phyloP scores from a whole-genome alignment of 768 basidiomycete genomes.

The Lentinula boryana region DNA sequence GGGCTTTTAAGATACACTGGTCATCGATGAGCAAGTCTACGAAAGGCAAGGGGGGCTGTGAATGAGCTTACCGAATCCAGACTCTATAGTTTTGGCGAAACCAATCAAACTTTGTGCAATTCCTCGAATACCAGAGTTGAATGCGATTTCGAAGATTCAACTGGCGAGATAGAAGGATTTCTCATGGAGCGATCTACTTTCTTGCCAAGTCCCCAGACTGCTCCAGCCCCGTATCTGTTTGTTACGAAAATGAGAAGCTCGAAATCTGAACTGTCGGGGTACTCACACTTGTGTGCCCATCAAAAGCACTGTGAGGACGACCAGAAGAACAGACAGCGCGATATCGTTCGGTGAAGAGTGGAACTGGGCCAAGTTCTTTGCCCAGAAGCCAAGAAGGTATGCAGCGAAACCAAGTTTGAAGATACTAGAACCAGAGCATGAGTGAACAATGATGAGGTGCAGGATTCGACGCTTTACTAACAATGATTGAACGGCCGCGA shows the following conservation, averaged over 20 bases:
- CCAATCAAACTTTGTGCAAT: background rate
- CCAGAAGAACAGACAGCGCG: background rate
- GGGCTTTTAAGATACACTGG: background rate
- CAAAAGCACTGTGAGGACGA: background rate
- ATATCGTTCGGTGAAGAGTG: background rate
- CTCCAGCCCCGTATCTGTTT: background rate
- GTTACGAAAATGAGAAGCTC: background rate
- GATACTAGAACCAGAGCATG: background rate
- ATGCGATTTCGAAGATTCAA: background rate
- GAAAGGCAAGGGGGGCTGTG: background rate
- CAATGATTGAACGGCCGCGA: background rate
- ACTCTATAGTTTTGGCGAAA: background rate
- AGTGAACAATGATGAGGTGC: background rate
- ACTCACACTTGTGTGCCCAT: constrained; percentile 1
- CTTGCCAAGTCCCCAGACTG: background rate
- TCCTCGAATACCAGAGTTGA: background rate
- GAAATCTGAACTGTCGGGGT: background rate
- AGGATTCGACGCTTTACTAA: background rate
- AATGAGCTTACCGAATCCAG: background rate
- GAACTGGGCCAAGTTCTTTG: background rate
- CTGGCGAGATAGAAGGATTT: background rate
- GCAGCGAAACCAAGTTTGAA: background rate
- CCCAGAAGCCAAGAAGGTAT: constrained; percentile 1
- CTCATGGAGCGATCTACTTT: background rate
- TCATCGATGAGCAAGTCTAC: background rate